Conservation (phyloP, 2,329 filamentous ascomycete species). For the Exophiala mesophila region DNA sequence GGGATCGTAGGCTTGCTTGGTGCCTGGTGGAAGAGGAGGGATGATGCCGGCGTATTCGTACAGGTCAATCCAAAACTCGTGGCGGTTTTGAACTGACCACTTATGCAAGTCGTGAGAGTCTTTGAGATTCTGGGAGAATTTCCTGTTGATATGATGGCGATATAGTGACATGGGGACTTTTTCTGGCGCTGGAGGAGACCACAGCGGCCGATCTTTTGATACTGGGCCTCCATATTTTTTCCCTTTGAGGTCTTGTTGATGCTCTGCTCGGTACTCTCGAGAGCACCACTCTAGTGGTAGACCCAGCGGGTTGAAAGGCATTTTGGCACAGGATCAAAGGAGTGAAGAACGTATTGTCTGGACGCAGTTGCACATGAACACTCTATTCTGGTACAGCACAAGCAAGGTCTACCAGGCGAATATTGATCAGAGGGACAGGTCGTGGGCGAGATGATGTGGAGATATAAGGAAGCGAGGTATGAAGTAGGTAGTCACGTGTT, state of each 20-base stretch:
- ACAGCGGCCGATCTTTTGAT: constrained; percentile 8
- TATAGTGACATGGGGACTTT: constrained; percentile 22
- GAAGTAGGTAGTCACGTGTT: too few relatives aligned
- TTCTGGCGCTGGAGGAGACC: constrained; percentile 20
- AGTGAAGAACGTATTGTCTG: too few relatives aligned
- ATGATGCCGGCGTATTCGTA: constrained; percentile 35
- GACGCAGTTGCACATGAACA: too few relatives aligned
- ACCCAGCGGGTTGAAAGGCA: constrained; percentile 4
- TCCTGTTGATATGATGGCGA: constrained; percentile 21
- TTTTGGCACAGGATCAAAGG: too few relatives aligned
- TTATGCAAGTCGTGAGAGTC: constrained; percentile 35
- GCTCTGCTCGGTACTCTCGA: not conserved
- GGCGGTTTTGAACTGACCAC: constrained; percentile 38
- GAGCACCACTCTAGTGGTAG: constrained; percentile 8
- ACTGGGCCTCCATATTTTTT: not conserved
- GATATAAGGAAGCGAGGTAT: too few relatives aligned
- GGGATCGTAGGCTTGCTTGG: constrained; percentile 36
- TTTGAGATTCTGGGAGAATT: constrained; percentile 15
- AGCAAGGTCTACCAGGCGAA: too few relatives aligned
- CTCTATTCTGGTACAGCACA: too few relatives aligned
- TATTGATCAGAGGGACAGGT: too few relatives aligned
- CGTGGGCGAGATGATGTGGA: too few relatives aligned
- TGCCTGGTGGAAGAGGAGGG: constrained; percentile 30
- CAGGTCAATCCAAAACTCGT: constrained; percentile 43
- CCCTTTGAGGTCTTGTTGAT: not conserved